Conservation (phyloP, 805 yeast species). For the Candida nitratophila region DNA sequence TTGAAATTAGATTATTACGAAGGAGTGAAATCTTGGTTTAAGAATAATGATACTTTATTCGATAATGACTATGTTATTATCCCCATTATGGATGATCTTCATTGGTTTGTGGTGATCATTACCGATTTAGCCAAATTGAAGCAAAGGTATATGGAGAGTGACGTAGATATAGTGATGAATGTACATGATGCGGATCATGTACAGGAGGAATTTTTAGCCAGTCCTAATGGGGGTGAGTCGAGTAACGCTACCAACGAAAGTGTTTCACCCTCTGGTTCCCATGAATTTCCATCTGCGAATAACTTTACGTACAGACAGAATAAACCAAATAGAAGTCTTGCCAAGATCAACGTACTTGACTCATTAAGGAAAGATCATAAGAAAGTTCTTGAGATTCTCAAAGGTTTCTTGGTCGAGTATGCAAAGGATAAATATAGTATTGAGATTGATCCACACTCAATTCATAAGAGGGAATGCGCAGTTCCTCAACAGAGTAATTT, state of each 20-base stretch:
- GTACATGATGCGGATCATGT: not conserved
- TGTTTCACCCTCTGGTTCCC: no score
- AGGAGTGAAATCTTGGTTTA: conserved; percentile 74
- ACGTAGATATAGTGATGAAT: not conserved
- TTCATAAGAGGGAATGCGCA: conserved; percentile 26
- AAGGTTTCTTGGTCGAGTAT: conserved; percentile 55
- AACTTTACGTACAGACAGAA: not conserved
- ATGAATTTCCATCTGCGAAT: no score
- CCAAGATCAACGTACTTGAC: conserved; percentile 60
- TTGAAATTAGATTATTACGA: conserved; percentile 38
- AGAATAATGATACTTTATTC: conserved; percentile 50
- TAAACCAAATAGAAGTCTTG: conserved; percentile 13
- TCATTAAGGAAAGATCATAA: conserved; percentile 61
- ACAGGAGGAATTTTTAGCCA: no score
- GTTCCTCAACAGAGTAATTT: conserved; percentile 84
- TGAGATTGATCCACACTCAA: conserved; percentile 36
- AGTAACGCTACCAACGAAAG: no score
- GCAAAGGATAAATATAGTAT: conserved; percentile 57
- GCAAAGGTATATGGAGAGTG: not conserved
- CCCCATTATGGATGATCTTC: conserved; percentile 76
- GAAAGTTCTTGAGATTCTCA: conserved; percentile 44
- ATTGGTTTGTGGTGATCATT: conserved; percentile 84
- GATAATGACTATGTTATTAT: conserved; percentile 55
- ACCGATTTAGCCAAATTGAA: conserved; percentile 37
- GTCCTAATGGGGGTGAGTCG: no score